Percentiles rank a stretch among this genome's conserved stretches.
These are phyloP conservation scores for Acmispon strigosus DNA, from an alignment of 306 rosid species.

Conservation along the genomic window DNA sequence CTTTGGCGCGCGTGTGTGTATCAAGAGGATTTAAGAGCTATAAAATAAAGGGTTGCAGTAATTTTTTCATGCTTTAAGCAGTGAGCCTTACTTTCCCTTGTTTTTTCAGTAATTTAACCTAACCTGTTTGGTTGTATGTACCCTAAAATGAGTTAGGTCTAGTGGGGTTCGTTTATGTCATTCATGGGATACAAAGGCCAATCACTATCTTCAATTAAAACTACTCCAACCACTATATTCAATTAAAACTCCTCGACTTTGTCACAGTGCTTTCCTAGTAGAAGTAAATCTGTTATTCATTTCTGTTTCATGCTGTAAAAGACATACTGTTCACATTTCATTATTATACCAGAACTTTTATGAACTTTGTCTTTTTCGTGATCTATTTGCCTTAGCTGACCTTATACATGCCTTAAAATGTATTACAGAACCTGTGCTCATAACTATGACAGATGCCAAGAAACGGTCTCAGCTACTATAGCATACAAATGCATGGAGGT, in stretches of 20 bases:
- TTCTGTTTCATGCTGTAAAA: not conserved
- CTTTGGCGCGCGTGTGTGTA: not conserved
- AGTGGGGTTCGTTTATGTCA: no score
- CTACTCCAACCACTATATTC: not conserved
- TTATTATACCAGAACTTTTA: not conserved
- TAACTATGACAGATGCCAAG: slow-evolving; percentile 46
- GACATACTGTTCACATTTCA: not conserved
- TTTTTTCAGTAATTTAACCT: not conserved
- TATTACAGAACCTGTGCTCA: slow-evolving; percentile 58
- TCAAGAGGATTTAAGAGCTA: not conserved
- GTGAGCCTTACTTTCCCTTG: not conserved
- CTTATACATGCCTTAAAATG: slow-evolving; percentile 6
- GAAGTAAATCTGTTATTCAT: not conserved
- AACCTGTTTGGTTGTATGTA: not conserved
- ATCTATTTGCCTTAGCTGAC: not conserved
- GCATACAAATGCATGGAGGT: slow-evolving; percentile 86
- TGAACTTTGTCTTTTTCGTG: not conserved
- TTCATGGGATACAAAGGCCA: no score
- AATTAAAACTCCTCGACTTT: not conserved
- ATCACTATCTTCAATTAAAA: not conserved
- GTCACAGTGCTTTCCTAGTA: not conserved
- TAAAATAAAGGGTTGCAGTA: not conserved
- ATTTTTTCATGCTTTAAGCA: not conserved
- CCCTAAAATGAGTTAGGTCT: no score
- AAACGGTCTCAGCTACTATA: slow-evolving; percentile 71